phyloP scores from a whole-genome alignment of 2,329 filamentous ascomycete genomes.

The Paecilomyces formosus region DNA sequence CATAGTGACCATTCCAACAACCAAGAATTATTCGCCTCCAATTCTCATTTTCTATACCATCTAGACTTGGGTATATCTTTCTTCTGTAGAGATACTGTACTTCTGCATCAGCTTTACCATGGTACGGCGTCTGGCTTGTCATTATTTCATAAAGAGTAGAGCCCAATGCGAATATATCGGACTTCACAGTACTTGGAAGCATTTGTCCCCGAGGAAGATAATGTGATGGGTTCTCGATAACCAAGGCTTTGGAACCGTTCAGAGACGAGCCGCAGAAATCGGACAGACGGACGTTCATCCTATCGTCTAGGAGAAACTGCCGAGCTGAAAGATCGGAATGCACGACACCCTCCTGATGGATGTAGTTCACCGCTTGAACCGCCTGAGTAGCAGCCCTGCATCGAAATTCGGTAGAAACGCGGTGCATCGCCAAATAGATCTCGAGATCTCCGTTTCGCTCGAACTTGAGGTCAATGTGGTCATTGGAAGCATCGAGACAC shows the following conservation, averaged over 20 bases:
- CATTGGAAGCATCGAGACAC: conserved; percentile 1
- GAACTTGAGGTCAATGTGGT: conserved; percentile 3
- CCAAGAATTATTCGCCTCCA: background rate
- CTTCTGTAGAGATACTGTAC: background rate
- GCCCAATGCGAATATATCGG: conserved; percentile 8
- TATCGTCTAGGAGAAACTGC: background rate
- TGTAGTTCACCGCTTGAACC: conserved; percentile 76
- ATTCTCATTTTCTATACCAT: background rate
- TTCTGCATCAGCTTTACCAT: background rate
- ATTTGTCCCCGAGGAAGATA: conserved; percentile 7
- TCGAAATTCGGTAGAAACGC: background rate
- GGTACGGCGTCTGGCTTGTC: background rate
- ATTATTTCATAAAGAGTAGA: conserved; percentile 5
- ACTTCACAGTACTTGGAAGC: conserved; percentile 4
- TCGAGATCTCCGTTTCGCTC: conserved; percentile 3
- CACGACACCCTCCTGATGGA: conserved; percentile 82
- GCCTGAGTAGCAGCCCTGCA: conserved; percentile 53
- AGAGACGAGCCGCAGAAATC: conserved; percentile 4
- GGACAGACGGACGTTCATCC: conserved; percentile 1
- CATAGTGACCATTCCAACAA: background rate
- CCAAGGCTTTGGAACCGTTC: conserved; percentile 2
- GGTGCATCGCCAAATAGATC: background rate
- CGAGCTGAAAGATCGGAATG: conserved; percentile 38
- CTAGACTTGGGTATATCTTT: background rate
- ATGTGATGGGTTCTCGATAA: conserved; percentile 4